Conservation (phyloP, 257 asterid species). For the Solanum gracilifrons region DNA sequence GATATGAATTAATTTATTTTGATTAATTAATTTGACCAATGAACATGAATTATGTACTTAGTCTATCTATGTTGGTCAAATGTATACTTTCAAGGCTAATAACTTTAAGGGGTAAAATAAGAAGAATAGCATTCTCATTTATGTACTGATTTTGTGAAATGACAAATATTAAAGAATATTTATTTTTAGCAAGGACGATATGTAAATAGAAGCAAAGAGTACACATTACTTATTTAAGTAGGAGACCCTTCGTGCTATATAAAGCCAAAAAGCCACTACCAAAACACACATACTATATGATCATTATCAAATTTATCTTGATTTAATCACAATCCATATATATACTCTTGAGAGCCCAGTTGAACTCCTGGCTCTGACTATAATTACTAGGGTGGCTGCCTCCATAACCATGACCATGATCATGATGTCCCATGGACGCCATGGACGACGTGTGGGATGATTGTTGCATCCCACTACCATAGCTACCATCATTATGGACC, state of each 20-base stretch:
- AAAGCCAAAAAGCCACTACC: not conserved
- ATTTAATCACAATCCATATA: slow-evolving; percentile 9
- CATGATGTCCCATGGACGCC: not conserved
- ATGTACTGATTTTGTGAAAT: too few relatives aligned
- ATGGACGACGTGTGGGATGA: not conserved
- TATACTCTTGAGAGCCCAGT: slow-evolving; percentile 2
- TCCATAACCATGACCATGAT: not conserved
- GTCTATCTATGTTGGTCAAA: too few relatives aligned
- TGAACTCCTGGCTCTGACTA: not conserved
- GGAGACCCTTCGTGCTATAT: not conserved
- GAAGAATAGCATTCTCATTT: too few relatives aligned
- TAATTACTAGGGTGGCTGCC: not conserved
- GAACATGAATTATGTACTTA: too few relatives aligned
- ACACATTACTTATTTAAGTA: not conserved
- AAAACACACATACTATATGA: not conserved
- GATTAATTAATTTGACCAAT: too few relatives aligned
- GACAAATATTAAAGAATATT: too few relatives aligned
- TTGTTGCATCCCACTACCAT: not conserved
- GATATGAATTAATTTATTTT: too few relatives aligned
- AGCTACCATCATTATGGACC: not conserved
- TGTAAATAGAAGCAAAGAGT: too few relatives aligned
- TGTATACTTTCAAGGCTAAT: too few relatives aligned
- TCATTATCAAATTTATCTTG: not conserved
- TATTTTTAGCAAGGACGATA: too few relatives aligned
- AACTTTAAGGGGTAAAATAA: too few relatives aligned